A percentile compares a stretch with the other conserved stretches of the same genome.
phyloP scores from a whole-genome alignment of 495 filamentous ascomycete genomes.

The Penicillium subrubescens region DNA sequence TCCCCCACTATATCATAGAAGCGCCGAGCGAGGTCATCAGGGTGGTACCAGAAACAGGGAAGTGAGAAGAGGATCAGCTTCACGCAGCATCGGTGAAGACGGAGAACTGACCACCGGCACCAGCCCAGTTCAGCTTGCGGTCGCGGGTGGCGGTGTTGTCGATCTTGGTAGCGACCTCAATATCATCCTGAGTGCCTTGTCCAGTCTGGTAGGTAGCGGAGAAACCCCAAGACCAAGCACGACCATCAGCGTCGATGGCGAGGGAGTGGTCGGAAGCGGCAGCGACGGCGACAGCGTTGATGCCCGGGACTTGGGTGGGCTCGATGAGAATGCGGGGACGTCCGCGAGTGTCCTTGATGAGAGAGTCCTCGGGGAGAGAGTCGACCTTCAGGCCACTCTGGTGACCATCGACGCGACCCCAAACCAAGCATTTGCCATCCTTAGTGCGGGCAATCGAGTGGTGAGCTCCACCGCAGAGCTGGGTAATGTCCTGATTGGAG shows the following conservation, averaged over 20 bases:
- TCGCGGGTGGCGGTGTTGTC: conserved; percentile 61
- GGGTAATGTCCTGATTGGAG: conserved; percentile 40
- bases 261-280: conserved; percentile 62
- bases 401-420: conserved; percentile 62
- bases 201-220: conserved; percentile 65
- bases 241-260: conserved; percentile 56
- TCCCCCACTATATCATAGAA: neutral
- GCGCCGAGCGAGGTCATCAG: neutral
- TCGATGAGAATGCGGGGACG: conserved; percentile 57
- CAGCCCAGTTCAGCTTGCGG: conserved; percentile 58
- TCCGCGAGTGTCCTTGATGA: conserved; percentile 51
- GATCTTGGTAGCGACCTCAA: conserved; percentile 58
- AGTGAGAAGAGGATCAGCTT: neutral
- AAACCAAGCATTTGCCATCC: conserved; percentile 57
- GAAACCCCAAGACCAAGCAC: conserved; percentile 66
- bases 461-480: conserved; percentile 58
- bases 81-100: conserved; percentile 42
- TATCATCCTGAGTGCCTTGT: conserved; percentile 58
- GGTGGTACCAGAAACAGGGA: neutral
- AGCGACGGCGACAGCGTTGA: conserved; percentile 45
- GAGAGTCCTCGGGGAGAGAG: conserved; percentile 47
- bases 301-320: conserved; percentile 53
- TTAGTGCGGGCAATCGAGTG: conserved; percentile 58
- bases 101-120: conserved; percentile 65
- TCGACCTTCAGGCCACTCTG: conserved; percentile 59